These are phyloP conservation scores for Diplodia scrobiculata DNA, from an alignment of 2,329 filamentous ascomycete genomes.

Conservation along the genomic window DNA sequence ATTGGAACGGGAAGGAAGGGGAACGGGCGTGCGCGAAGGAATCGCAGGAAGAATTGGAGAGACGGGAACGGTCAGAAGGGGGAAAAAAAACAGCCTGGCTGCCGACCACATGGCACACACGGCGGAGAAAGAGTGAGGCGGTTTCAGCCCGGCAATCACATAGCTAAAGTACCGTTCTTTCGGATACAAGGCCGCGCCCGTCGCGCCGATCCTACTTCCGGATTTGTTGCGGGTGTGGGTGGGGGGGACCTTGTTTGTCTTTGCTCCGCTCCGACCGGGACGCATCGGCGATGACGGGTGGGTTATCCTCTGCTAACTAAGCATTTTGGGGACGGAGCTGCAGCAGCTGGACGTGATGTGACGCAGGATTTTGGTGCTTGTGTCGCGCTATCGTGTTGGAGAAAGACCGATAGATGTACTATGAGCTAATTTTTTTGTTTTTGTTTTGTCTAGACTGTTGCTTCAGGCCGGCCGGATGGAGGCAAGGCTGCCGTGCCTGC, in stretches of 20 bases:
- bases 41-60: neutral
- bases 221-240: neutral
- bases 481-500: too few relatives aligned
- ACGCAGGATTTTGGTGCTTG: neutral
- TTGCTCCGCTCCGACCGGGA: neutral
- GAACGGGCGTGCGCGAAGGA: neutral
- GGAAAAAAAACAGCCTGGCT: neutral
- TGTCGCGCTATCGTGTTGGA: neutral
- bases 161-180: neutral
- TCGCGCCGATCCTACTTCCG: neutral
- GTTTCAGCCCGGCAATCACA: neutral
- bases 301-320: neutral
- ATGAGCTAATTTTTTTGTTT: neutral
- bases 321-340: neutral
- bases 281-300: neutral
- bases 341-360: neutral
- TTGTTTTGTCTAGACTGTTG: neutral
- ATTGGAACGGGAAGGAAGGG: neutral
- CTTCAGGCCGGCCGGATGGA: too few relatives aligned
- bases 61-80: neutral
- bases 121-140: neutral
- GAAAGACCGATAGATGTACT: neutral
- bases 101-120: neutral
- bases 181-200: neutral
- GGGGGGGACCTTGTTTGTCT: neutral